Percentiles rank a stretch among this genome's conserved stretches.
phyloP scores from a whole-genome alignment of 495 filamentous ascomycete species.

The Xanthoparmelia taractica region DNA sequence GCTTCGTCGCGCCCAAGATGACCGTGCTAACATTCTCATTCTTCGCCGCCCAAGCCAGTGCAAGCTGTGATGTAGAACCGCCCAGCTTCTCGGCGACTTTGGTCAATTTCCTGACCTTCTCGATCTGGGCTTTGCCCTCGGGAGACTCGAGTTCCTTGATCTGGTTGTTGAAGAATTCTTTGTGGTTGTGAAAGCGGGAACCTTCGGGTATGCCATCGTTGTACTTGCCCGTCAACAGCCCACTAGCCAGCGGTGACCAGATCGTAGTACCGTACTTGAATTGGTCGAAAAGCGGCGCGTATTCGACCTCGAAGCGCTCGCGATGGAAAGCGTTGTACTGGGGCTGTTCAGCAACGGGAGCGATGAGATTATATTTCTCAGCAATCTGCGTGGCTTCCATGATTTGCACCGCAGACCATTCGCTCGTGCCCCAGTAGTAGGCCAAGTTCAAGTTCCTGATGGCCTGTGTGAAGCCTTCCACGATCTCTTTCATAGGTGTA shows the following conservation, averaged over 20 bases:
- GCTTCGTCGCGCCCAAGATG: conserved; percentile 67
- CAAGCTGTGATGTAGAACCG: conserved; percentile 56
- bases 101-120: conserved; percentile 28
- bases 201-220: conserved; percentile 48
- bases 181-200: conserved; percentile 36
- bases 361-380: conserved; percentile 66
- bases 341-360: conserved; percentile 77
- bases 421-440: conserved; percentile 87
- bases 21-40: conserved; percentile 67
- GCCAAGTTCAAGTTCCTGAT: conserved; percentile 64
- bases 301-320: conserved; percentile 71
- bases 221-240: conserved; percentile 77
- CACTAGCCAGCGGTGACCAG: conserved; percentile 64
- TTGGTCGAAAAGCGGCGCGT: conserved; percentile 54
- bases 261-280: conserved; percentile 64
- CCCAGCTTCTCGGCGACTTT: conserved; percentile 58
- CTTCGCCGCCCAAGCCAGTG: conserved; percentile 72
- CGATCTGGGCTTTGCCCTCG: conserved; percentile 27
- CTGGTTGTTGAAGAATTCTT: conserved; percentile 32
- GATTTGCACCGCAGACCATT: conserved; percentile 80
- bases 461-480: conserved; percentile 74
- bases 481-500: conserved; percentile 82
- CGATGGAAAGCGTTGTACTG: conserved; percentile 69
- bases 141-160: conserved; percentile 29
- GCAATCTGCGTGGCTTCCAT: conserved; percentile 66